Conservation (phyloP, 306 rosid species). For the Alnus rubra region DNA sequence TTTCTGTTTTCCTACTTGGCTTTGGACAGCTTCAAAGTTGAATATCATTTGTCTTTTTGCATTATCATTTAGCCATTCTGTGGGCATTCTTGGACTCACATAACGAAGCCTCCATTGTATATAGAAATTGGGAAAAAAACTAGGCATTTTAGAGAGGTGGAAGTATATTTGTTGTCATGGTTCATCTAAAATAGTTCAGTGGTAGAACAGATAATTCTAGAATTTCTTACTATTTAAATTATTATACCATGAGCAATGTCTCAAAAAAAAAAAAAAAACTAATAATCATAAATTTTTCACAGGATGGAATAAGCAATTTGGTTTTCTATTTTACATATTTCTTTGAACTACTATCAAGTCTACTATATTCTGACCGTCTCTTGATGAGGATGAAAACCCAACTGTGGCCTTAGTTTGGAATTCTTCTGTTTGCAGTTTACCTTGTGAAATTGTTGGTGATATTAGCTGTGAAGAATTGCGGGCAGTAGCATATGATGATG, state of each 20-base stretch:
- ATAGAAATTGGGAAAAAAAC: not conserved
- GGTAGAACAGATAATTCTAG: not conserved
- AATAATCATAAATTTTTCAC: not conserved
- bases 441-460: slow-evolving; percentile 90
- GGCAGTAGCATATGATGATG: slow-evolving; percentile 82
- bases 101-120: not conserved
- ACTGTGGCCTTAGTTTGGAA: slow-evolving; percentile 15
- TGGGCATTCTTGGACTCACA: not conserved
- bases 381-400: slow-evolving; percentile 12
- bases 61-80: too few relatives aligned
- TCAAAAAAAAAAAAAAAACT: not conserved
- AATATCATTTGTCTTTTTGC: not conserved
- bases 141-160: not conserved
- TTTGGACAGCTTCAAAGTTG: not conserved
- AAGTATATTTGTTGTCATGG: not conserved
- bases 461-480: slow-evolving; percentile 89
- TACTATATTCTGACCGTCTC: not conserved
- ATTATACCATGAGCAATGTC: not conserved
- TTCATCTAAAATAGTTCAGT: not conserved
- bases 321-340: not conserved
- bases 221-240: not conserved
- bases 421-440: slow-evolving; percentile 50
- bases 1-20: not conserved
- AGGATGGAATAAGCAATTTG: not conserved
- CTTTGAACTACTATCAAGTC: not conserved